Evolutionary conservation across 164 flowering plant genomes (phyloP).

Genomic region (Platanus orientalis): DNA sequence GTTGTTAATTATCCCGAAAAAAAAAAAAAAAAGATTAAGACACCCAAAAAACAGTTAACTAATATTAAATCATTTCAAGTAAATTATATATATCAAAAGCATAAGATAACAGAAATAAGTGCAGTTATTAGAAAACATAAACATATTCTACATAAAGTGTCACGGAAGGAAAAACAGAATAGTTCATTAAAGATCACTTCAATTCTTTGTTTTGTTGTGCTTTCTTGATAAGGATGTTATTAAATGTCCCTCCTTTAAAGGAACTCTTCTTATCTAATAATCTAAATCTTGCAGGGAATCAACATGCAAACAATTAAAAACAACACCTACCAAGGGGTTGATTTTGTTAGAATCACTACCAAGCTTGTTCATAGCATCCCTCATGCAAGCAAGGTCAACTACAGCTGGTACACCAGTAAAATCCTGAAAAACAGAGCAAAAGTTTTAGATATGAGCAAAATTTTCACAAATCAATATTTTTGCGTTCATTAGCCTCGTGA

Average conservation of each 20-base stretch:
- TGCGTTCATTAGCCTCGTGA: background rate
- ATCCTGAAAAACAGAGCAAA: constrained; percentile 42
- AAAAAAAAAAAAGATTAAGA: background rate
- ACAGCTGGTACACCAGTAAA: constrained; percentile 99
- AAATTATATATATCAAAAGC: background rate
- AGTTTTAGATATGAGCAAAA: background rate
- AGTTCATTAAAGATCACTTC: background rate
- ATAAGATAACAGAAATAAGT: too few relatives aligned
- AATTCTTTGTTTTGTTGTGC: too few relatives aligned
- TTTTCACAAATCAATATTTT: background rate
- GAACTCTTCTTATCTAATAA: too few relatives aligned
- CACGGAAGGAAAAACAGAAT: background rate
- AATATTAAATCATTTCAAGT: background rate
- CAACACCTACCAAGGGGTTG: constrained; percentile 69
- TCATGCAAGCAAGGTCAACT: constrained; percentile 97
- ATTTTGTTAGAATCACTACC: constrained; percentile 87
- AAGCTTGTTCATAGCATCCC: constrained; percentile 93
- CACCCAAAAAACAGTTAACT: background rate
- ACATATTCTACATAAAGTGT: too few relatives aligned
- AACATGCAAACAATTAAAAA: background rate
- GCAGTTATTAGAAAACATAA: too few relatives aligned
- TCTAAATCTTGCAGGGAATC: background rate
- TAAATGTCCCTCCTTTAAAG: too few relatives aligned
- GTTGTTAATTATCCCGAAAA: too few relatives aligned
- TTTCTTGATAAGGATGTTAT: too few relatives aligned